These are phyloP conservation scores for Fusarium gaditjirri DNA, from an alignment of 2,329 filamentous ascomycete species.

Conservation along the genomic window DNA sequence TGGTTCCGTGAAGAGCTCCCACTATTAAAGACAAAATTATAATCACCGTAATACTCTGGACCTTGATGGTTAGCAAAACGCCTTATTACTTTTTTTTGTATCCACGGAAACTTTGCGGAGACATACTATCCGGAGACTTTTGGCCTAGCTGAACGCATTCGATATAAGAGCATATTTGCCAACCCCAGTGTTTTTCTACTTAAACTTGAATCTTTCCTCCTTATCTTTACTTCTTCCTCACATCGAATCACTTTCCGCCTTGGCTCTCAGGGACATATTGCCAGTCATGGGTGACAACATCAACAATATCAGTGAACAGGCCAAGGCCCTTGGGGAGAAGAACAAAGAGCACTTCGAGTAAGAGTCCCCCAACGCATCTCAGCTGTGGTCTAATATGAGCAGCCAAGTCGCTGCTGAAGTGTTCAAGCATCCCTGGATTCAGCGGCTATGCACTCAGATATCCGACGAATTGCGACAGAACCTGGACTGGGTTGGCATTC, in stretches of 20 bases:
- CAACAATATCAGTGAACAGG: neutral
- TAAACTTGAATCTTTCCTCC: accelerated
- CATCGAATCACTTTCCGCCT: accelerated
- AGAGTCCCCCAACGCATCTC: accelerated
- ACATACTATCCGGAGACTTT: neutral
- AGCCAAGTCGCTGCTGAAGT: neutral
- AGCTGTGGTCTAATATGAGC: accelerated
- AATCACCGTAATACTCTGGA: too few relatives aligned
- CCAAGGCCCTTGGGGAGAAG: neutral
- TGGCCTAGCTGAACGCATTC: neutral
- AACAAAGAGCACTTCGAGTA: neutral
- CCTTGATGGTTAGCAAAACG: neutral
- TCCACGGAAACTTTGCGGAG: neutral
- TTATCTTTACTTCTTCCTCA: accelerated
- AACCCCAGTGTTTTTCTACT: accelerated
- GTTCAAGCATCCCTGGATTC: neutral
- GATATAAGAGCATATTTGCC: neutral
- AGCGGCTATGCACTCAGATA: neutral
- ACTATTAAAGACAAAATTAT: accelerated
- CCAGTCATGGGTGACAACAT: neutral
- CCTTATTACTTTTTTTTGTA: accelerated
- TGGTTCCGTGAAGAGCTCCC: accelerated
- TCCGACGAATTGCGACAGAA: neutral
- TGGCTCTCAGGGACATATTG: too few relatives aligned
- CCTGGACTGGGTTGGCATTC: neutral